phyloP scores from a whole-genome alignment of 345 rosid species.

The Euphorbia tirucalli region DNA sequence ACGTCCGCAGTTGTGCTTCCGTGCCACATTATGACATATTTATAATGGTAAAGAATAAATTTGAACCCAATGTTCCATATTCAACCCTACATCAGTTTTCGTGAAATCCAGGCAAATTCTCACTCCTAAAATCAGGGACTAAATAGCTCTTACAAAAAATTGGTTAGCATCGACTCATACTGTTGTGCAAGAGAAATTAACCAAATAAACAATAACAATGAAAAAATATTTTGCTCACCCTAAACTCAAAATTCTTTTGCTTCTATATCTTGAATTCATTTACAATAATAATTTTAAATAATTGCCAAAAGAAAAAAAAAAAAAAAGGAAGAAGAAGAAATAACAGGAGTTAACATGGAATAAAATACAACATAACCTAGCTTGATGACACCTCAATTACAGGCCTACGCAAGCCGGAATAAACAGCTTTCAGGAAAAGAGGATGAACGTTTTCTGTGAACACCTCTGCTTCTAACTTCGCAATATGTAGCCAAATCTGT shows the following conservation, averaged over 20 bases:
- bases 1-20: too few relatives aligned
- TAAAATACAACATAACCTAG: slow-evolving; percentile 17
- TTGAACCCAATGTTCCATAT: too few relatives aligned
- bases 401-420: slow-evolving; percentile 52
- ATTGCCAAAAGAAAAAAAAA: background rate
- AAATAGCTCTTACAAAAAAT: too few relatives aligned
- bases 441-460: slow-evolving; percentile 67
- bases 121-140: too few relatives aligned
- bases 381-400: slow-evolving; percentile 19
- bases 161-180: too few relatives aligned
- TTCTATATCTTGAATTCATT: slow-evolving; percentile 2
- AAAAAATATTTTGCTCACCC: background rate
- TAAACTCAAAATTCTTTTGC: slow-evolving; percentile 2
- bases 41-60: too few relatives aligned
- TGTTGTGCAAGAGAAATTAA: too few relatives aligned
- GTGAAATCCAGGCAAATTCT: too few relatives aligned
- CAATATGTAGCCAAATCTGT: slow-evolving; percentile 86
- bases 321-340: background rate
- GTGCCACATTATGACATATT: too few relatives aligned
- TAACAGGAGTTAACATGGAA: background rate
- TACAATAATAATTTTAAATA: slow-evolving; percentile 2
- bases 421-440: slow-evolving; percentile 66
- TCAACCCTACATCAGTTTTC: too few relatives aligned
- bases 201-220: background rate
- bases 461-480: slow-evolving; percentile 69